Base-by-base conservation (phyloP, 2,329 filamentous ascomycete genomes). In the Pyrenophora seminiperda region DNA sequence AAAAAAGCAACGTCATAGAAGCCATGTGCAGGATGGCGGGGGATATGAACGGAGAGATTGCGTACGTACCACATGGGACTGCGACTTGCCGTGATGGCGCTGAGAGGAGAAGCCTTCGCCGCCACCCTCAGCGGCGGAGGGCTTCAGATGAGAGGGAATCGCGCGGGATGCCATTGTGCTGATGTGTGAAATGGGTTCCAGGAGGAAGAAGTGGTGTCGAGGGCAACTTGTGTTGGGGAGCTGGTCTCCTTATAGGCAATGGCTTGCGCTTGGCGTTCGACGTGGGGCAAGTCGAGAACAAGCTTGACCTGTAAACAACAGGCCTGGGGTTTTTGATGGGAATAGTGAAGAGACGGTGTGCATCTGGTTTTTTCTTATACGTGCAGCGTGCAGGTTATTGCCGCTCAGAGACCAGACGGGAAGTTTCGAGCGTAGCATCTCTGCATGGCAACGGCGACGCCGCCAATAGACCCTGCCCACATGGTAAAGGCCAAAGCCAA, bases 61-160 rank as follows among this genome's bases (percentile, higher is more conserved):
- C 17, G 31, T 50, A 86, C 88, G 84, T 77, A 89, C 89, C 85
- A 92, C 89, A 77, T 92, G 89, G 54, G 88, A 91, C 75, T 89
- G 87, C 63, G 88, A 89, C 83, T 92, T 92, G 78, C 89, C 89
- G 75, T 92, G 88, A 73, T 90, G 89, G 73, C 86, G 85, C 63
- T 81, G 80, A 19, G 61, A 61, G 65, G 81, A 77, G 60, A 85
- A 80, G 63, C 73, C 61, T 48, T 68, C 72, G 58, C 73, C 77
- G 53, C 68, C 5, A 27, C 24, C 71, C 30, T 58, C 65, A 30
- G 70, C 70, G 30, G 67, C 62, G 52, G 77, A 76, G 56, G 86
- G 82, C 83, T 91, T 93, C 68, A 97, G 83, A 81, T 95, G 93
- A 34, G 89, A 81, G 59, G 92, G 91, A 66, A 97, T 79, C 59